Percentiles rank a stretch among this genome's conserved stretches.
These are phyloP conservation scores for Teunomyces panamensis DNA, from an alignment of 805 yeast species.

Conservation along the genomic window DNA sequence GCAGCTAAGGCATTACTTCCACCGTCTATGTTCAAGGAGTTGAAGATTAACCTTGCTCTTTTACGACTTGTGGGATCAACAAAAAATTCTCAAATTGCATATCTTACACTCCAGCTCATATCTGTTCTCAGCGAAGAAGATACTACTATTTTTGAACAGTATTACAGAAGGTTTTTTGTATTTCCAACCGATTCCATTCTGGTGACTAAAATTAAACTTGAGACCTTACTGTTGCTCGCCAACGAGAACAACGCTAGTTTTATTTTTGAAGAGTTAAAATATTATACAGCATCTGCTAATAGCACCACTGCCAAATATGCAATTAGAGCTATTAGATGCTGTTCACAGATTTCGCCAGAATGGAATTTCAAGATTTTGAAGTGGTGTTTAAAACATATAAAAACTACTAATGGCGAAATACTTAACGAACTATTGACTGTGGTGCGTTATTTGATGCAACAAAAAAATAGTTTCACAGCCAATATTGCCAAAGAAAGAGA, in stretches of 20 bases:
- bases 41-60: slow-evolving; percentile 50
- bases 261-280: slow-evolving; percentile 62
- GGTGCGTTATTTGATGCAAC: slow-evolving; percentile 68
- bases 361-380: slow-evolving; percentile 55
- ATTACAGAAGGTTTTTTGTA: slow-evolving; percentile 51
- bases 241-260: slow-evolving; percentile 48
- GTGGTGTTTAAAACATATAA: slow-evolving; percentile 61
- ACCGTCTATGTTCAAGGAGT: slow-evolving; percentile 46
- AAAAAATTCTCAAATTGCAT: slow-evolving; percentile 16
- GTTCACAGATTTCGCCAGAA: slow-evolving; percentile 47
- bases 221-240: slow-evolving; percentile 58
- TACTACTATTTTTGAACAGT: slow-evolving; percentile 27
- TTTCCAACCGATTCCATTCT: slow-evolving; percentile 49
- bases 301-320: slow-evolving; percentile 39
- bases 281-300: slow-evolving; percentile 34
- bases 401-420: slow-evolving; percentile 26
- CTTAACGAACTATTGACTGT: slow-evolving; percentile 70
- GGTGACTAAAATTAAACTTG: slow-evolving; percentile 53
- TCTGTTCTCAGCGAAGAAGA: slow-evolving; percentile 33
- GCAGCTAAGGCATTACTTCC: slow-evolving; percentile 60
- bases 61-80: slow-evolving; percentile 39
- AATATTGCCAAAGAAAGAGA: slow-evolving; percentile 13
- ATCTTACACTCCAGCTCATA: slow-evolving; percentile 47
- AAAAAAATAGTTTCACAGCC: slow-evolving; percentile 22
- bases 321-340: slow-evolving; percentile 59